Percentiles rank a stretch among this genome's conserved stretches.
These are phyloP conservation scores for Leavenworthia alabamica DNA, from an alignment of 345 rosid genomes.

Conservation along the genomic window DNA sequence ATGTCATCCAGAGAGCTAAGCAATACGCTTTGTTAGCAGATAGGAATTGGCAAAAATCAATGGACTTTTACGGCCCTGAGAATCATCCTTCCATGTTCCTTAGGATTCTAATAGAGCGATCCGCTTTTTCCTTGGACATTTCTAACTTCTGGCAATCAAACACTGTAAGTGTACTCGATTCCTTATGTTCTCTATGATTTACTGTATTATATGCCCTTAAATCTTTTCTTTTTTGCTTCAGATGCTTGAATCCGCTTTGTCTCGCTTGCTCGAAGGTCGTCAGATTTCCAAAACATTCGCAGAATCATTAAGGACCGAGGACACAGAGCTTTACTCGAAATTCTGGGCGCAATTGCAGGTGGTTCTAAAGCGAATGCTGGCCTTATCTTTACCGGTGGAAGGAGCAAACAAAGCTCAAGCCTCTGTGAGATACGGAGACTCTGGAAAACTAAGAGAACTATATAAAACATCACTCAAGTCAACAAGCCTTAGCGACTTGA, in stretches of 20 bases:
- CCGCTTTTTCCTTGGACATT: slow-evolving; percentile 53
- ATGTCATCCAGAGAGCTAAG: slow-evolving; percentile 53
- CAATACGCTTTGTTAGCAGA: slow-evolving; percentile 85
- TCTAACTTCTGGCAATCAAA: slow-evolving; percentile 48
- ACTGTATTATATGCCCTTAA: neutral
- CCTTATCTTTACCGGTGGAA: slow-evolving; percentile 35
- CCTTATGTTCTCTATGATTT: neutral
- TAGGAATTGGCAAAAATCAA: slow-evolving; percentile 76
- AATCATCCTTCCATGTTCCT: slow-evolving; percentile 75
- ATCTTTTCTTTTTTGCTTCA: slow-evolving; percentile 19
- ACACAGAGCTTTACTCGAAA: slow-evolving; percentile 42
- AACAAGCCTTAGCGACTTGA: slow-evolving; percentile 41
- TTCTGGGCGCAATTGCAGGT: slow-evolving; percentile 72
- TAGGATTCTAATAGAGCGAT: slow-evolving; percentile 62
- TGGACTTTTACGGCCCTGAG: slow-evolving; percentile 65
- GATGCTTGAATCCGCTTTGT: slow-evolving; percentile 75
- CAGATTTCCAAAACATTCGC: slow-evolving; percentile 31
- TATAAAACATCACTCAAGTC: slow-evolving; percentile 71
- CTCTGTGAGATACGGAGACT: slow-evolving; percentile 38
- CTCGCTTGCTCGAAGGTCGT: slow-evolving; percentile 65
- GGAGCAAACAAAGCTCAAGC: slow-evolving; percentile 35
- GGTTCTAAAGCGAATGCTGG: slow-evolving; percentile 62
- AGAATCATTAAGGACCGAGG: slow-evolving; percentile 33
- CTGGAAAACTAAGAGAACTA: slow-evolving; percentile 60
- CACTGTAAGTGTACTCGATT: slow-evolving; percentile 39